phyloP scores from a whole-genome alignment of 768 basidiomycete genomes.

The Agrocybe pediades region DNA sequence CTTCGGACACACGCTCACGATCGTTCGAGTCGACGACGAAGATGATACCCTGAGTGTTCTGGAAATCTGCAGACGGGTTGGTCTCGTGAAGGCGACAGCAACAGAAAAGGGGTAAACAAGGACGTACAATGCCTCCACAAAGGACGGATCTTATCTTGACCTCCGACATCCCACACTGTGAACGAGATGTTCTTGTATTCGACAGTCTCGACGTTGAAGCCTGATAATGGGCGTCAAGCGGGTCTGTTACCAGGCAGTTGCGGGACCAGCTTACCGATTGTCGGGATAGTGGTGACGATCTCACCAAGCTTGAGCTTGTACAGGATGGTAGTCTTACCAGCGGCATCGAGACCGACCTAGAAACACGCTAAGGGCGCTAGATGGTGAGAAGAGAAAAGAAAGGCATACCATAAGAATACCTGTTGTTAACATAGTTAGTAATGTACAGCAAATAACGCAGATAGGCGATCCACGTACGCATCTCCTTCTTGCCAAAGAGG shows the following conservation, averaged over 20 bases:
- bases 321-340: constrained; percentile 97
- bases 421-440: constrained; percentile 40
- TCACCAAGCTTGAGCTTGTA: constrained; percentile 99
- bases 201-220: constrained; percentile 99
- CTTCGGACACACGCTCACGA: constrained; percentile 98
- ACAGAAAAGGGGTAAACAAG: constrained; percentile 15
- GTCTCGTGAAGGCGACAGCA: constrained; percentile 16
- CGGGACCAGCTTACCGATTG: constrained; percentile 76
- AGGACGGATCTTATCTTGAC: constrained; percentile 99
- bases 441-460: constrained; percentile 23
- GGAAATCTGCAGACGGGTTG: constrained; percentile 79
- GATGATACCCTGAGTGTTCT: constrained; percentile 99
- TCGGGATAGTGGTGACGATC: constrained; percentile 99
- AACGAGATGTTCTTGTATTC: constrained; percentile 99
- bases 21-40: constrained; percentile 99
- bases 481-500: constrained; percentile 98
- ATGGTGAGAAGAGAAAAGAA: constrained; percentile 19
- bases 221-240: constrained; percentile 43
- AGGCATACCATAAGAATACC: constrained; percentile 91
- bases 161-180: constrained; percentile 99
- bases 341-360: constrained; percentile 98
- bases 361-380: constrained; percentile 13
- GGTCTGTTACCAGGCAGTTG: constrained; percentile 9
- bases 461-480: constrained; percentile 72
- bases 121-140: constrained; percentile 99